Conservation (phyloP, 208 protist species). For the Trypanosoma congolense region DNA sequence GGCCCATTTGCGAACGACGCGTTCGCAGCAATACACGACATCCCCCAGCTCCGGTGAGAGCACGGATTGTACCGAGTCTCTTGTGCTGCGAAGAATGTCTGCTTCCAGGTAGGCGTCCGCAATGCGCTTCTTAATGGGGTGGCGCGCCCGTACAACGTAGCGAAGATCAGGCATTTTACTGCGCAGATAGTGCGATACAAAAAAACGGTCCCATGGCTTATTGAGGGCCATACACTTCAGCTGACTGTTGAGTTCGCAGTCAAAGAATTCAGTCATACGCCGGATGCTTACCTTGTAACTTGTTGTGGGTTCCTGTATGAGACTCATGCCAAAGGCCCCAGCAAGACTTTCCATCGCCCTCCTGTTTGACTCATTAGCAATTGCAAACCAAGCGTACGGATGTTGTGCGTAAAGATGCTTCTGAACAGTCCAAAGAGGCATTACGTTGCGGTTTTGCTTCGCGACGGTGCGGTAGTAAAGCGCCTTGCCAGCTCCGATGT, state of each 20-base stretch:
- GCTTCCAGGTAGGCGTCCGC: slow-evolving; percentile 71
- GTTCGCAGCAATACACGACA: slow-evolving; percentile 84
- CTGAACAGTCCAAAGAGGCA: slow-evolving; percentile 81
- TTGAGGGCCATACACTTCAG: slow-evolving; percentile 70
- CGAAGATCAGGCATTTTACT: slow-evolving; percentile 81
- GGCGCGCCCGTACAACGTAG: slow-evolving; percentile 73
- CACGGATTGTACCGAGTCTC: slow-evolving; percentile 84
- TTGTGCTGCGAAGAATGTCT: slow-evolving; percentile 75
- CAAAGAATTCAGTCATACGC: slow-evolving; percentile 57
- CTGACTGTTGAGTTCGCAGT: slow-evolving; percentile 79
- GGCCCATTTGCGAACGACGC: slow-evolving; percentile 76
- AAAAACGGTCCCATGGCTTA: slow-evolving; percentile 81
- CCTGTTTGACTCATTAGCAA: slow-evolving; percentile 67
- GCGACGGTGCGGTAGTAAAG: slow-evolving; percentile 80
- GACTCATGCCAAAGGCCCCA: slow-evolving; percentile 47
- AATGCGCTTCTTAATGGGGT: slow-evolving; percentile 85
- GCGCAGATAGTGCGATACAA: slow-evolving; percentile 84
- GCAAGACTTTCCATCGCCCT: slow-evolving; percentile 45
- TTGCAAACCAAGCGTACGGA: slow-evolving; percentile 86
- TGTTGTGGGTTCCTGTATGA: slow-evolving; percentile 69
- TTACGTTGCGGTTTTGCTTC: slow-evolving; percentile 81
- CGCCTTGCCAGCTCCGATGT: slow-evolving; percentile 76
- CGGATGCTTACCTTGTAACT: slow-evolving; percentile 66
- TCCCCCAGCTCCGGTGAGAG: slow-evolving; percentile 84
- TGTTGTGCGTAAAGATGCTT: slow-evolving; percentile 72